phyloP scores from a whole-genome alignment of 148 eudicot species.

The Rhododendron williamsianum region DNA sequence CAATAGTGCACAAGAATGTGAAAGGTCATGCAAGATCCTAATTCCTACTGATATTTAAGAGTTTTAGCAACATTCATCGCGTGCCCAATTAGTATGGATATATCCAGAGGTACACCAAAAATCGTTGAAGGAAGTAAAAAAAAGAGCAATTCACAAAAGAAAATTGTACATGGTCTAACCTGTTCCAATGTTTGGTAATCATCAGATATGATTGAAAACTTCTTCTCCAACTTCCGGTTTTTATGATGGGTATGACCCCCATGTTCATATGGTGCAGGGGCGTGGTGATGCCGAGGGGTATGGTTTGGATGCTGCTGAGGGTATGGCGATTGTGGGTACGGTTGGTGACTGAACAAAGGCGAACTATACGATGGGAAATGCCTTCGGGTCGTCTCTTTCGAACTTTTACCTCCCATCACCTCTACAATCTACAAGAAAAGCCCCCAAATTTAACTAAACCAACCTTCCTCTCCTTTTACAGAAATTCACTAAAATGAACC shows the following conservation, averaged over 20 bases:
- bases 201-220: conserved; percentile 26
- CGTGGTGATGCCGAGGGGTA: conserved; percentile 29
- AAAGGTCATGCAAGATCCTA: background rate
- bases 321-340: conserved; percentile 10
- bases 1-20: background rate
- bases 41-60: background rate
- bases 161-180: conserved; percentile 13
- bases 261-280: conserved; percentile 1
- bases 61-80: background rate
- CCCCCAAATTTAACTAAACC: background rate
- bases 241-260: conserved; percentile 12
- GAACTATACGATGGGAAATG: conserved; percentile 5
- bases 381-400: conserved; percentile 15
- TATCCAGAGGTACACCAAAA: background rate
- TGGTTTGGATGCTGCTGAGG: conserved; percentile 5
- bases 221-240: conserved; percentile 13
- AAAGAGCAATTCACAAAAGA: background rate
- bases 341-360: conserved; percentile 9
- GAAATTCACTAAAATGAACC: background rate
- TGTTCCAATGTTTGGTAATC: conserved; percentile 32
- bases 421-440: background rate
- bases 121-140: background rate
- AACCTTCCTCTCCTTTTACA: background rate
- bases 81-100: background rate
- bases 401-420: conserved; percentile 27